Conservation (phyloP, 441 rosid genomes). For the Viola pubescens region DNA sequence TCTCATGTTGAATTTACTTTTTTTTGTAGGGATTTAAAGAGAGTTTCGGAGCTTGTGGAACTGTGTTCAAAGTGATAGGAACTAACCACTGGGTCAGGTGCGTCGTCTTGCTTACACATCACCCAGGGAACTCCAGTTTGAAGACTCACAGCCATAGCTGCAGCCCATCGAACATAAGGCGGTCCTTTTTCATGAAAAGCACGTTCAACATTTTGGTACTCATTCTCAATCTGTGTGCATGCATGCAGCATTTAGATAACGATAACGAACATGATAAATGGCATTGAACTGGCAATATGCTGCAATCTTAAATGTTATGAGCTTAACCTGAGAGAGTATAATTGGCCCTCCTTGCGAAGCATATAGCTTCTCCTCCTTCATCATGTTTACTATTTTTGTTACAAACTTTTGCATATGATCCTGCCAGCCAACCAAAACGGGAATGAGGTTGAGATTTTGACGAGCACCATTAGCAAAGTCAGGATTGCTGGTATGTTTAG, state of each 20-base stretch:
- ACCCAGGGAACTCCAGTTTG: constrained; percentile 76
- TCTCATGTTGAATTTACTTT: background rate
- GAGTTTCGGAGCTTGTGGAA: background rate
- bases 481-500: background rate
- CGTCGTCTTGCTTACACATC: constrained; percentile 80
- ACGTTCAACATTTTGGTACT: constrained; percentile 41
- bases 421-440: constrained; percentile 28
- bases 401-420: constrained; percentile 51
- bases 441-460: background rate
- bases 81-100: constrained; percentile 66
- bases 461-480: background rate
- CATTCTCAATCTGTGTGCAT: constrained; percentile 57
- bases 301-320: background rate
- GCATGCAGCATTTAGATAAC: constrained; percentile 9
- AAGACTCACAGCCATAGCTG: constrained; percentile 48
- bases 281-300: background rate
- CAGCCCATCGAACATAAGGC: constrained; percentile 59
- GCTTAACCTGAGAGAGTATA: constrained; percentile 63
- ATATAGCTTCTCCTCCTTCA: constrained; percentile 48
- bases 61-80: no score
- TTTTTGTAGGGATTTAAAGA: background rate
- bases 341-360: constrained; percentile 82
- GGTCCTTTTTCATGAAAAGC: constrained; percentile 43
- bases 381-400: constrained; percentile 43
- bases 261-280: background rate